Base-by-base conservation (phyloP, 23 red algal species). In the Cyanidium caldarium region DNA sequence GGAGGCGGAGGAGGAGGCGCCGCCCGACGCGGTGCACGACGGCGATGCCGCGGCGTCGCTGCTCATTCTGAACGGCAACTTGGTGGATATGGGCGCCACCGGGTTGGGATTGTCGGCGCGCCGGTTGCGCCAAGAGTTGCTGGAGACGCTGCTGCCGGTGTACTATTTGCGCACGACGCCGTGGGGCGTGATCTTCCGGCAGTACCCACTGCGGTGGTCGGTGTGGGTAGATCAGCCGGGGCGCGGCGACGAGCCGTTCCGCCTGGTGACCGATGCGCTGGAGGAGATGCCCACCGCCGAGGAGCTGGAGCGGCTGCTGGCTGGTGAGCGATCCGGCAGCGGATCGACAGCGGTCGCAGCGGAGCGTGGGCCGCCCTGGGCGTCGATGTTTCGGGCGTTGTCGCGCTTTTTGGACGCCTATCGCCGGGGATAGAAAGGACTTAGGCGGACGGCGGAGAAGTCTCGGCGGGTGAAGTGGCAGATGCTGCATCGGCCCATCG, bases 61-160 rank as follows among this genome's bases (percentile, higher is more conserved):
- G 35, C 38, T 94, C 17, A 67, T 94, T 29, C 35, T 94, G 66
- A 94, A 94, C 71, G 73, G 80, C 26, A 80, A 94, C 40, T 39
- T 94, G 46, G 72, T 94, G 44, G 87, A 94, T 65, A 94, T 94
- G 87, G 87, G 87, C 72, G 80, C 84, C 2, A 94, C 87, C 3
- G 87, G 87, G 16, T 38, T 94, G n/a, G 72, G 78, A n/a, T 56
- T 94, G 29, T 75, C 80, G 15, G 87, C 87, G 44, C 73, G 87
- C 28, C 69, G 45, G 41, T 46, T 94, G 37, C 74, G 87, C 0
- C 35, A 76, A 57, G 28, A 72, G 39, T 28, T 94, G 14, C 73
- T 94, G 16, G 66, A 80, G 33, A 23, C 69, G 35, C 80, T 94
- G 57, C 80, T 85, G 34, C 35, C 68, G 42, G 77, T 51, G 20